A percentile compares a stretch with the other conserved stretches of the same genome.
phyloP scores from a whole-genome alignment of 1,139 yeast species.

The Protomyces inundatus region DNA sequence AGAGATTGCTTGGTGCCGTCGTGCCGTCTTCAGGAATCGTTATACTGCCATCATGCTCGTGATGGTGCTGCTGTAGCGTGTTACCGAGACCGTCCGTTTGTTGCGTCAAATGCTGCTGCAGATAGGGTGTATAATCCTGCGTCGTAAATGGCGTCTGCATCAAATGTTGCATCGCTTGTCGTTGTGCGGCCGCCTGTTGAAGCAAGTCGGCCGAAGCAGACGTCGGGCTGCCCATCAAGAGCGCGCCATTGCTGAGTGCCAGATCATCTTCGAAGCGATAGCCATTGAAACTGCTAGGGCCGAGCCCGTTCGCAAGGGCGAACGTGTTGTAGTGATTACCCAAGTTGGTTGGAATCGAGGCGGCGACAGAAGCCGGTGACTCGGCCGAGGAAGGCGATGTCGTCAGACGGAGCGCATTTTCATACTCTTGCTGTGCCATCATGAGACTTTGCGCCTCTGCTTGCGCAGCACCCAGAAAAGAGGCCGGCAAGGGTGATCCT shows the following conservation, averaged over 20 bases:
- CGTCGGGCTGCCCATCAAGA: neutral
- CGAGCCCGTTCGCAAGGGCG: neutral
- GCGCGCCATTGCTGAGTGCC: neutral
- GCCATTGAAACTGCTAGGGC: neutral
- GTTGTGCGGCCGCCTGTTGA: neutral
- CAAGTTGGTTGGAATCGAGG: neutral
- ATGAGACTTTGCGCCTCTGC: neutral
- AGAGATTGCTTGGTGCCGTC: neutral
- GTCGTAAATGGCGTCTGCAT: neutral
- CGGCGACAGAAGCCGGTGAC: neutral
- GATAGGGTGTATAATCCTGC: neutral
- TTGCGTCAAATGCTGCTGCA: neutral
- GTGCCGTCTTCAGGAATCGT: neutral
- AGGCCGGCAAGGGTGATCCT: neutral
- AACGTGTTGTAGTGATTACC: neutral
- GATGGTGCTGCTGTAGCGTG: neutral
- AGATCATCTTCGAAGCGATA: neutral
- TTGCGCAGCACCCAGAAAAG: neutral
- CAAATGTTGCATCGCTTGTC: neutral
- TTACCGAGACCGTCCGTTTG: neutral
- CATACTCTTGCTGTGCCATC: neutral
- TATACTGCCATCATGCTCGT: neutral
- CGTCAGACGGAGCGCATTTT: neutral
- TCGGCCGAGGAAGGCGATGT: neutral
- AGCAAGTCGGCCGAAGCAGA: neutral